Evolutionary conservation across 1,139 yeast species (phyloP), one percentile per base, ranked within the genome.

Genomic region (Hanseniaspora uvarum): DNA sequence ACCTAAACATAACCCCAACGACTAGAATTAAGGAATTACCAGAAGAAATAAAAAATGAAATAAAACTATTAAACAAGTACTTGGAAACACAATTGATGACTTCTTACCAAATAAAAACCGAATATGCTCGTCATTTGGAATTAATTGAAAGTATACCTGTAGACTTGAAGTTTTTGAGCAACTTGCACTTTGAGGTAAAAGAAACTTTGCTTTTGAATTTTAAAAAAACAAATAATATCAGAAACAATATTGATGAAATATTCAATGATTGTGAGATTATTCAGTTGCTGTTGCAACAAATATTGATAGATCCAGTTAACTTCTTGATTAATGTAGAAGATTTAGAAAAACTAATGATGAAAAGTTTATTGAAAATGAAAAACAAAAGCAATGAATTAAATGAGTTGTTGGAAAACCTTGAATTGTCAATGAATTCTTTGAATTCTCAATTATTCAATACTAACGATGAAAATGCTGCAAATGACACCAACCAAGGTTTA

Each of bases 21-120:
- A 86, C 96, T 0, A 76, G 94, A 54, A 92, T 89, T 3, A 81
- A 85, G 12, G 97, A 89, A 60, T 74, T 92, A 47, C 95, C 97
- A 0, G 80, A 76, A 43, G 78, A 77, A 12, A 74, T 79, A 41
- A 88, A 88, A 61, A 82, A 79, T 61, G 86, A 87, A 65, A 73
- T 92, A 43, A 94, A 87, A 64, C 83, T 81, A 58, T 72, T 89
- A 56, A 95, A 92, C 66, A 78, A 79, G 54, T 89, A 87, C 65
- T 87, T 92, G 58, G 85, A 82, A 60, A 78, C 81, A 39, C 97
- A 92, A 69, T 86, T 84, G 55, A 78, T 83, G 56, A 83, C 86
- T 53, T 83, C 95, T 6, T 92, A 87, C 46, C 85, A 85, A 49
- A 72, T 92, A 57, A 80, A 81, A 58, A 76, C 81, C 24, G 84